phyloP scores from a whole-genome alignment of 352 stramenopile species.

The Phytophthora agathidicida region DNA sequence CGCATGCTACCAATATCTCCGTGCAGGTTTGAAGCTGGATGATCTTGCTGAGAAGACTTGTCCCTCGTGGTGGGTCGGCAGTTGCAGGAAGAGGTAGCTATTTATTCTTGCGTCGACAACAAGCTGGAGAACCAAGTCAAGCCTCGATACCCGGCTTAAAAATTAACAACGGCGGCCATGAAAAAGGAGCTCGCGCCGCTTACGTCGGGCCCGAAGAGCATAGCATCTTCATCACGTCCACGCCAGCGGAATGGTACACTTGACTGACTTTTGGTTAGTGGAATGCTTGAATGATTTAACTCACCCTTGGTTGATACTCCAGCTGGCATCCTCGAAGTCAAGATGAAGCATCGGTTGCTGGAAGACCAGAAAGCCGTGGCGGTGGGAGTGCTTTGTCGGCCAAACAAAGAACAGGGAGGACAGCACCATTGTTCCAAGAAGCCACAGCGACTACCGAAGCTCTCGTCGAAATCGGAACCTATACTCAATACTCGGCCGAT shows the following conservation, averaged over 20 bases:
- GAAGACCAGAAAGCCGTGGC: constrained; percentile 53
- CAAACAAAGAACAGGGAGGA: constrained; percentile 12
- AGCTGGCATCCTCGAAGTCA: constrained; percentile 71
- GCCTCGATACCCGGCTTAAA: background rate
- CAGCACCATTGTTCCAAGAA: constrained; percentile 40
- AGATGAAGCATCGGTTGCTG: constrained; percentile 70
- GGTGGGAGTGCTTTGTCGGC: constrained; percentile 40
- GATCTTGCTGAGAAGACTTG: background rate
- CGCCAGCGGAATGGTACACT: constrained; percentile 62
- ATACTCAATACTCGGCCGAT: constrained; percentile 25
- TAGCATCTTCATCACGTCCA: constrained; percentile 4
- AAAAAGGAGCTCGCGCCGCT: constrained; percentile 35
- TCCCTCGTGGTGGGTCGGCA: background rate
- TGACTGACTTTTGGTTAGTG: background rate
- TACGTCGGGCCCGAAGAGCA: constrained; percentile 24
- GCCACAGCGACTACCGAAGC: constrained; percentile 50
- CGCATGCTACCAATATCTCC: constrained; percentile 44
- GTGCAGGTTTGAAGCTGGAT: background rate
- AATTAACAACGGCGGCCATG: constrained; percentile 13
- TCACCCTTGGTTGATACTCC: background rate
- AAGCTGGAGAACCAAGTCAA: no score
- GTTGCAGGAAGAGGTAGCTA: constrained; percentile 28
- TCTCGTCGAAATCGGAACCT: constrained; percentile 29
- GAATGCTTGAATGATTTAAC: no score
- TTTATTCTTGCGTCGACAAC: constrained; percentile 21